Evolutionary conservation across 2,329 filamentous ascomycete species (phyloP).

Genomic region (Ophiobolus disseminans): DNA sequence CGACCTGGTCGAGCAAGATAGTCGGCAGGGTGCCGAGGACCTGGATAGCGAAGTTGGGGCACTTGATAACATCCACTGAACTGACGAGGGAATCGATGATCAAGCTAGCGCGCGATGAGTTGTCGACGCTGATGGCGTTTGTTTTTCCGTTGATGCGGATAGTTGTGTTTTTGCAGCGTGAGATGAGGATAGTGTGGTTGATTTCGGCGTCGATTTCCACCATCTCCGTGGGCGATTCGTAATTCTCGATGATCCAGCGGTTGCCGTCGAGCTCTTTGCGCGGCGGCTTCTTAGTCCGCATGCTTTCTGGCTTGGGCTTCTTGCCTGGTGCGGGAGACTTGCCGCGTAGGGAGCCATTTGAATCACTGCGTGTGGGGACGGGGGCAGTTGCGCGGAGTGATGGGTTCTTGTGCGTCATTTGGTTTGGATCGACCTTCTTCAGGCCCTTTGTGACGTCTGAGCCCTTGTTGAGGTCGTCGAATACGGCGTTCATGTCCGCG

Average conservation of each 20-base stretch:
- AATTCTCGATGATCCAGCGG: conserved; percentile 98
- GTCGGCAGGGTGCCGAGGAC: conserved; percentile 86
- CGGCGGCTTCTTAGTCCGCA: conserved; percentile 57
- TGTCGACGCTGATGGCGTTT: conserved; percentile 96
- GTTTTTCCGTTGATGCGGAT: conserved; percentile 91
- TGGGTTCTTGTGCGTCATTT: conserved; percentile 99
- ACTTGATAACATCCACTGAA: conserved; percentile 94
- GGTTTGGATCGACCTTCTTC: conserved; percentile 89
- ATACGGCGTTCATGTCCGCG: conserved; percentile 81
- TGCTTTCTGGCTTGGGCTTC: conserved; percentile 58
- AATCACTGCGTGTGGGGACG: conserved; percentile 67
- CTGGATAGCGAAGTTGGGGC: conserved; percentile 91
- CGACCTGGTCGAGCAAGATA: conserved; percentile 89
- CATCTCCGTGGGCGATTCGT: conserved; percentile 74
- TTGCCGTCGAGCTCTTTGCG: conserved; percentile 66
- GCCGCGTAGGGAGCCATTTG: conserved; percentile 61
- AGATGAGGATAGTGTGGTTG: conserved; percentile 89
- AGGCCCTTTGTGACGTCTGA: conserved; percentile 86
- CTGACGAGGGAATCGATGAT: conserved; percentile 90
- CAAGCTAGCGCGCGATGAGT: conserved; percentile 81
- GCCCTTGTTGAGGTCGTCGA: conserved; percentile 89
- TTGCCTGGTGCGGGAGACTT: conserved; percentile 85
- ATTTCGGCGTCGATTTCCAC: conserved; percentile 83
- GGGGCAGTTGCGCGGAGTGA: conserved; percentile 75
- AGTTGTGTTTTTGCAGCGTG: conserved; percentile 88